phyloP scores from a whole-genome alignment of 192 early-diverging fungal genomes.

The Dissophora ornata region DNA sequence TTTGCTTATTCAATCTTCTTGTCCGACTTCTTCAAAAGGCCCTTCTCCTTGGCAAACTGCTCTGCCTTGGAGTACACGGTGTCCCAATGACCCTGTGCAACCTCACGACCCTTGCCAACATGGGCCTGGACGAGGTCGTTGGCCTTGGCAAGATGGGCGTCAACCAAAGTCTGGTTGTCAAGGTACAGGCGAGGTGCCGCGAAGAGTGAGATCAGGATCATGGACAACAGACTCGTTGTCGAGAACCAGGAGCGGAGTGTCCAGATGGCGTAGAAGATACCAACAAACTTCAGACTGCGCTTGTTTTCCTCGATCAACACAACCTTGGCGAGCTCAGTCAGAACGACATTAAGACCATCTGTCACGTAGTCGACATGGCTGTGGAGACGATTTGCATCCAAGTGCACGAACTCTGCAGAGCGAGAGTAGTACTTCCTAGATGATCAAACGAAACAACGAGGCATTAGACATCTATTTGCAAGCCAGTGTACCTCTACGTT shows the following conservation, averaged over 20 bases:
- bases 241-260: slow-evolving; percentile 54
- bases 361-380: slow-evolving; percentile 48
- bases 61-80: slow-evolving; percentile 46
- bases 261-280: slow-evolving; percentile 47
- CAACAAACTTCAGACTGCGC: slow-evolving; percentile 47
- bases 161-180: slow-evolving; percentile 48
- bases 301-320: slow-evolving; percentile 48
- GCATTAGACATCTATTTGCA: no score
- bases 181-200: slow-evolving; percentile 49
- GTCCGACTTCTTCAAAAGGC: slow-evolving; percentile 50
- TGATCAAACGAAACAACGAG: no score
- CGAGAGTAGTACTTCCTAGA: slow-evolving; percentile 53
- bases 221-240: slow-evolving; percentile 41
- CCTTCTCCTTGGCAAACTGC: slow-evolving; percentile 51
- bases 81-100: slow-evolving; percentile 34
- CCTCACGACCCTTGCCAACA: slow-evolving; percentile 43
- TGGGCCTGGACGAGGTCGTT: slow-evolving; percentile 36
- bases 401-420: slow-evolving; percentile 44
- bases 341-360: slow-evolving; percentile 43
- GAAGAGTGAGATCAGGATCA: slow-evolving; percentile 47
- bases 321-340: slow-evolving; percentile 50
- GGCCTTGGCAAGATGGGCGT: slow-evolving; percentile 49
- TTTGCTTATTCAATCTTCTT: slow-evolving; percentile 23
- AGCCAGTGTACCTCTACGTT: no score
- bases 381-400: slow-evolving; percentile 39